Base-by-base conservation (phyloP, 2,329 filamentous ascomycete genomes). In the Dactylellina sp. region DNA sequence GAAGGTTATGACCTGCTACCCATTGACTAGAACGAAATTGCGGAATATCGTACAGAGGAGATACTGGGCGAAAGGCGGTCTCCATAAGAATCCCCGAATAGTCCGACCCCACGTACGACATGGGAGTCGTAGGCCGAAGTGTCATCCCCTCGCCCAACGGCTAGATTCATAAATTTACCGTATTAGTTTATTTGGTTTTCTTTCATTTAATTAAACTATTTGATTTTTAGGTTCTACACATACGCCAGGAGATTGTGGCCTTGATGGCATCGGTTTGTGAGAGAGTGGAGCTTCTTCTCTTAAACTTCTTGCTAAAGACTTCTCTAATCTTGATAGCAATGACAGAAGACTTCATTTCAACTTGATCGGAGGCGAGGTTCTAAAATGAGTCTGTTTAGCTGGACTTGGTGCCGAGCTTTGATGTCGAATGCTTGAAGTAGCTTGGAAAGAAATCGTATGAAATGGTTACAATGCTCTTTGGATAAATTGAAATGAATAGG, bases 221-320 rank as follows among this genome's bases (percentile, higher is more conserved):
- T n/a, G n/a, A n/a, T n/a, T n/a, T 42, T 25, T 24, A n/a, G 18
- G n/a, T 32, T 32, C 28, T 32, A 9, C 28, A 70, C 64, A 55
- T 62, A 70, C 64, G 64, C 64, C 64, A 70, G 18, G 64, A 70
- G 22, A 70, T 70, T 49, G 46, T 55, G 37, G 64, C 47, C 42
- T 61, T 70, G 49, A 70, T 32, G 9, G 56, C 47, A 28, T 70
- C 47, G 14, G 28, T 55, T 46, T 70, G 59, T 14, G 37, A 40
- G 7, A 25, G 56, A 70, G 56, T 56, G 6, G 64, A 70, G 22
- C 56, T 49, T 39, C 64, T 37, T 40, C 64, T 70, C 24, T 56
- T 70, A 25, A 62, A 56, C 42, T 28, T 62, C 18, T 32, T 55
- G 22, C 56, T 56, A 39, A 70, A 61, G 11, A 35, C 49, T 62